A percentile compares a stretch with the other conserved stretches of the same genome.
These are phyloP conservation scores for Penicillium alfredii DNA, from an alignment of 495 filamentous ascomycete species.

Conservation along the genomic window DNA sequence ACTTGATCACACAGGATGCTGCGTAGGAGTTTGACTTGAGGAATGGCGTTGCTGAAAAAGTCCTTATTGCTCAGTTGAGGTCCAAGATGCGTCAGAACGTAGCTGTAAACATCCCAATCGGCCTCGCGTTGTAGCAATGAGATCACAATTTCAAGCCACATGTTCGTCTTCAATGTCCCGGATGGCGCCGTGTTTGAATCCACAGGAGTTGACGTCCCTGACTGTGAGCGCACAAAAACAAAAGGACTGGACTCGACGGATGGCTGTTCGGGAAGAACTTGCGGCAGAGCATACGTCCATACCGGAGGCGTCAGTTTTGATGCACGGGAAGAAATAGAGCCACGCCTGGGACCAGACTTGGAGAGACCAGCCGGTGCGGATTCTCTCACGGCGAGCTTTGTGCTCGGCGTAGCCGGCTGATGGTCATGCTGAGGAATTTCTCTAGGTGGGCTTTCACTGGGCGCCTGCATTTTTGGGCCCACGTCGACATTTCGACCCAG, in stretches of 20 bases:
- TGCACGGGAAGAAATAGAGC: constrained; percentile 29
- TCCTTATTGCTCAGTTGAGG: constrained; percentile 84
- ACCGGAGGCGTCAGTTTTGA: constrained; percentile 44
- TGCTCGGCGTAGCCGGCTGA: constrained; percentile 13
- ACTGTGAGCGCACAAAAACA: constrained; percentile 34
- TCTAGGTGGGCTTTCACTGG: constrained; percentile 19
- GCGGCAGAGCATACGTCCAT: constrained; percentile 49
- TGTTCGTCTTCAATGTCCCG: constrained; percentile 54
- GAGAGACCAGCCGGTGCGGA: constrained; percentile 15
- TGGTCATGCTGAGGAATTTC: constrained; percentile 24
- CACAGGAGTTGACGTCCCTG: constrained; percentile 9
- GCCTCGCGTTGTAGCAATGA: constrained; percentile 66
- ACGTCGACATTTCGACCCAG: constrained; percentile 59
- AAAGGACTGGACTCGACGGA: constrained; percentile 40
- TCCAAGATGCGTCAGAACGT: constrained; percentile 78
- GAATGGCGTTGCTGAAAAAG: constrained; percentile 65
- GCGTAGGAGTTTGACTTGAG: constrained; percentile 71
- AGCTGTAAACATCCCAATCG: constrained; percentile 95
- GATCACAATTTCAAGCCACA: constrained; percentile 73
- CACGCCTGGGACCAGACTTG: constrained; percentile 26
- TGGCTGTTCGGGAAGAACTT: constrained; percentile 50
- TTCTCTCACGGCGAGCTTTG: constrained; percentile 22
- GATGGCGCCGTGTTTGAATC: constrained; percentile 21
- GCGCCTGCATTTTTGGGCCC: constrained; percentile 20
- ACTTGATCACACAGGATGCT: constrained; percentile 75